phyloP scores from a whole-genome alignment of 306 rosid species.

The Pyrus communis region DNA sequence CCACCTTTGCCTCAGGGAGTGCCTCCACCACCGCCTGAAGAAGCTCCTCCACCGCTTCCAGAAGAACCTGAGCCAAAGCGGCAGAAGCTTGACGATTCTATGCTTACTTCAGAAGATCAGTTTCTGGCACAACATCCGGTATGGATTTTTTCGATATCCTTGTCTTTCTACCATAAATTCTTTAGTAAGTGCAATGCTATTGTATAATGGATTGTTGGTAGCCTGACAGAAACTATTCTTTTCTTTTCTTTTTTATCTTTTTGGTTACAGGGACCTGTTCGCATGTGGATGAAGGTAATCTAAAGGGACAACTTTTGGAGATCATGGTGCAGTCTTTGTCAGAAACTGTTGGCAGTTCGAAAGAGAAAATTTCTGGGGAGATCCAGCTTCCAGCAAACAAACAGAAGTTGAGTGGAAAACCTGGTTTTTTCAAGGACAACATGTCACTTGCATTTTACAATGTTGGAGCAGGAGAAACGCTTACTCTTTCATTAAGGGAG shows the following conservation, averaged over 20 bases:
- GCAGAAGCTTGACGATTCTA: slow-evolving; percentile 77
- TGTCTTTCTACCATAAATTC: background rate
- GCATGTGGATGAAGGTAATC: slow-evolving; percentile 87
- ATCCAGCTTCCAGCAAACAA: slow-evolving; percentile 96
- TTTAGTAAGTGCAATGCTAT: background rate
- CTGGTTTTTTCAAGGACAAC: slow-evolving; percentile 92
- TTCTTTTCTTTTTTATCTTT: background rate
- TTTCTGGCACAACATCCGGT: slow-evolving; percentile 87
- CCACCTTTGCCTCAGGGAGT: slow-evolving; percentile 82
- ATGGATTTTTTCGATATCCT: slow-evolving; percentile 12
- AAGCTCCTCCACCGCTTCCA: slow-evolving; percentile 95
- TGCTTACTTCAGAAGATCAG: slow-evolving; percentile 83
- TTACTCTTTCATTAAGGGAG: slow-evolving; percentile 75
- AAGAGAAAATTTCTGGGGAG: slow-evolving; percentile 96
- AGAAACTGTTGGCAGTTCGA: slow-evolving; percentile 80
- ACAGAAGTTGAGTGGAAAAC: slow-evolving; percentile 93
- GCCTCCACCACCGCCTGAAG: slow-evolving; percentile 92
- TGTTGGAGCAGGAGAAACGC: slow-evolving; percentile 68
- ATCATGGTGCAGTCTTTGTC: slow-evolving; percentile 70
- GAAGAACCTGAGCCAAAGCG: slow-evolving; percentile 95
- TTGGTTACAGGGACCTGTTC: slow-evolving; percentile 60
- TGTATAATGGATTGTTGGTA: background rate
- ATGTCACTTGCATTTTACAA: slow-evolving; percentile 88
- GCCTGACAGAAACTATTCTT: background rate
- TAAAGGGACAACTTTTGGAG: slow-evolving; percentile 75